Conservation (phyloP, 805 yeast species). For the Lachancea mirantina region DNA sequence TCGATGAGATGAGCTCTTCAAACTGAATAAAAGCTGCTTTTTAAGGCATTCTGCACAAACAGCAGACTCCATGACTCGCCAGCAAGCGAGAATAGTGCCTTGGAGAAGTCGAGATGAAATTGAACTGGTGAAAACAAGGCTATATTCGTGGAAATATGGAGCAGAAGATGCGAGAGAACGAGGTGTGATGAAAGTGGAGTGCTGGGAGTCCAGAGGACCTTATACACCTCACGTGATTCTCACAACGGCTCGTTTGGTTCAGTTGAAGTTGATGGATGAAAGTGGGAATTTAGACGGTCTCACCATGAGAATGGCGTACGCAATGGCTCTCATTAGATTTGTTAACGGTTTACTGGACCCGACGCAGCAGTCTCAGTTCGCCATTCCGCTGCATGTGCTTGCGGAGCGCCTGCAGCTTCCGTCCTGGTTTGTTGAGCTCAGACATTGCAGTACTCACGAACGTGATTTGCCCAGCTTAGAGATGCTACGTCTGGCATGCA, state of each 20-base stretch:
- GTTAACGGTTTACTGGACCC: slow-evolving; percentile 91
- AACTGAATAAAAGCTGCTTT: too few species aligned
- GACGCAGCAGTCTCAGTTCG: slow-evolving; percentile 67
- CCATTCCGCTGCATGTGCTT: slow-evolving; percentile 67
- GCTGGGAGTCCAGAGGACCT: slow-evolving; percentile 50
- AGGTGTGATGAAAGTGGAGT: slow-evolving; percentile 47
- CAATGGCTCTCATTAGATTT: slow-evolving; percentile 73
- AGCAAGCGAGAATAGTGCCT: slow-evolving; percentile 31
- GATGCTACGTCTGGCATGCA: slow-evolving; percentile 53
- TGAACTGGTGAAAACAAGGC: slow-evolving; percentile 41
- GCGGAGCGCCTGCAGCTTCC: slow-evolving; percentile 70
- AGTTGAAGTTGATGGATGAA: slow-evolving; percentile 41
- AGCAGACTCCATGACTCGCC: not conserved
- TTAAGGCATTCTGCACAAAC: too few species aligned
- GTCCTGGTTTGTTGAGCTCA: slow-evolving; percentile 73
- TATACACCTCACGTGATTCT: slow-evolving; percentile 67
- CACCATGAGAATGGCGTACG: slow-evolving; percentile 45
- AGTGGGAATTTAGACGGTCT: slow-evolving; percentile 18
- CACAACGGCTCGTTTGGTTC: slow-evolving; percentile 50
- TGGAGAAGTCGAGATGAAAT: slow-evolving; percentile 40
- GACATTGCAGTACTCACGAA: slow-evolving; percentile 92
- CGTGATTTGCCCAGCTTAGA: slow-evolving; percentile 58
- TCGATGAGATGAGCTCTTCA: too few species aligned
- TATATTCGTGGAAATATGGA: slow-evolving; percentile 35
- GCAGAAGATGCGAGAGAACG: slow-evolving; percentile 26